A percentile compares a stretch with the other conserved stretches of the same genome.
Conservation (phyloP, 768 basidiomycete genomes). For the Coprinellus aureogranulatus region DNA sequence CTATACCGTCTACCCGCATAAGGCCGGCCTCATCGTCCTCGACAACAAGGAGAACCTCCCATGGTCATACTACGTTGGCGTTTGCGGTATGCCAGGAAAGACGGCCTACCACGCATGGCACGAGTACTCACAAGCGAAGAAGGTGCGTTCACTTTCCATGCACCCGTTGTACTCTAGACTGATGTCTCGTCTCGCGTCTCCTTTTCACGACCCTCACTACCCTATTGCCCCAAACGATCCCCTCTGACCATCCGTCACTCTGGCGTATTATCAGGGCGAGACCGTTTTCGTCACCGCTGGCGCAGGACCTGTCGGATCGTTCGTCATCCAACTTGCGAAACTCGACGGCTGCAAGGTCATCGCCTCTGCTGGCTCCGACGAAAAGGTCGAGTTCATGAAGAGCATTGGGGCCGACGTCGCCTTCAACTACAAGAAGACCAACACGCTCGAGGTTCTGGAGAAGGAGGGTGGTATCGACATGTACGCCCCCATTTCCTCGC, state of each 20-base stretch:
- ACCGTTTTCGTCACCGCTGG: constrained; percentile 27
- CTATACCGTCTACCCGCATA: constrained; percentile 27
- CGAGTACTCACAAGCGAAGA: constrained; percentile 25
- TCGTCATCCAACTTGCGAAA: constrained; percentile 5
- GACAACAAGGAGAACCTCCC: constrained; percentile 39
- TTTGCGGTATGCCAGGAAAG: constrained; percentile 32
- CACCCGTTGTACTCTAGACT: not conserved
- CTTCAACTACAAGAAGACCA: constrained; percentile 62
- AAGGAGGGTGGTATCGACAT: constrained; percentile 55
- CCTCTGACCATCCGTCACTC: too few relatives aligned
- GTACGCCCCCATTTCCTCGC: constrained; percentile 21
- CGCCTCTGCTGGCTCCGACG: not conserved
- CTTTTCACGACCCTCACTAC: too few relatives aligned
- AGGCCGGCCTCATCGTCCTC: constrained; percentile 20
- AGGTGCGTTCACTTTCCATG: constrained; percentile 23
- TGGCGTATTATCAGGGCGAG: constrained; percentile 21
- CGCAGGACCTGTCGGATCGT: constrained; percentile 31
- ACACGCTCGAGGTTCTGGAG: constrained; percentile 42
- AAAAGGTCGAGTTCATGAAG: constrained; percentile 15
- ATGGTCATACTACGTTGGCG: constrained; percentile 39
- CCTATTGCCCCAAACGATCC: too few relatives aligned
- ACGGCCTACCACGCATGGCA: constrained; percentile 33
- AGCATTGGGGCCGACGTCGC: constrained; percentile 53
- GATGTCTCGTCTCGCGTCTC: not conserved
- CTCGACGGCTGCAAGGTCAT: not conserved